Conservation (phyloP, 2,329 filamentous ascomycete species). For the Penicillium paneum region DNA sequence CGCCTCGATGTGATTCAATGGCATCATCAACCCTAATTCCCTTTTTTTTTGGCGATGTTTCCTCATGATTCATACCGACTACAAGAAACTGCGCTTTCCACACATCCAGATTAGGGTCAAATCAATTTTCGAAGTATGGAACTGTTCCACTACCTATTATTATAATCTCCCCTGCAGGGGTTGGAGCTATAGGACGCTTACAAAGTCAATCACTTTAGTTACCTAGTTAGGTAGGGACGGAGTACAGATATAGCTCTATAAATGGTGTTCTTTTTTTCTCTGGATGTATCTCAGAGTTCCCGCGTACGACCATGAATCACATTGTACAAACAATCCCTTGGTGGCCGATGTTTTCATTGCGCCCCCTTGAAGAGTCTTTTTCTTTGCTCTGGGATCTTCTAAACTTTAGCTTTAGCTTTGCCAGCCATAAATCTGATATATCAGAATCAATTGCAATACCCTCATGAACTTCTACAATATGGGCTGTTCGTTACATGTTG, state of each 20-base stretch:
- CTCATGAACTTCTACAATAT: neutral
- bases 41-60: neutral
- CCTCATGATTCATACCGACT: neutral
- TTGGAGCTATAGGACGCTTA: neutral
- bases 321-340: conserved; percentile 8
- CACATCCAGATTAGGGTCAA: neutral
- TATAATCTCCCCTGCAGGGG: neutral
- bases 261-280: neutral
- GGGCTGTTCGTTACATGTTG: neutral
- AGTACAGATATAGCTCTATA: neutral
- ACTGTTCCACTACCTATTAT: neutral
- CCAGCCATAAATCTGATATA: neutral
- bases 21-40: neutral
- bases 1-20: neutral
- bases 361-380: neutral
- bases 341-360: neutral
- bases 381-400: neutral
- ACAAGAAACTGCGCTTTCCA: neutral
- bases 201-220: neutral
- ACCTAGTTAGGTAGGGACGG: too few relatives aligned
- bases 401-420: neutral
- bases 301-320: neutral
- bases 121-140: neutral
- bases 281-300: neutral
- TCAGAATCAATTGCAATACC: neutral